Base-by-base conservation (phyloP, 2,329 filamentous ascomycete genomes). In the Pyrenophora graminea region DNA sequence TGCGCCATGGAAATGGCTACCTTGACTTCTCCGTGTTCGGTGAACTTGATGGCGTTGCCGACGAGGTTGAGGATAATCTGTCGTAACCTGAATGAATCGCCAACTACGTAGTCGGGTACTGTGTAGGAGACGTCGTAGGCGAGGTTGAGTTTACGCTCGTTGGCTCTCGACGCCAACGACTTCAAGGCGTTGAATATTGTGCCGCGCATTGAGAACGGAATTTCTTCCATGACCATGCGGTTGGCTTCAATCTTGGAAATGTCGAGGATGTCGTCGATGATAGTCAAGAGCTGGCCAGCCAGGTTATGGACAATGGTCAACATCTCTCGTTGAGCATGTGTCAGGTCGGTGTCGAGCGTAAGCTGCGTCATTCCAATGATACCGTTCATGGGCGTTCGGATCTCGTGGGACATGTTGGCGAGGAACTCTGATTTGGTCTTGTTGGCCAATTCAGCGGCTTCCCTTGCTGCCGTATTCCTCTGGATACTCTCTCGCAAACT, bases 361-460 rank as follows among this genome's bases (percentile, higher is more conserved):
- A 99, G 81, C 73, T 97, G 92, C 2, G 92, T 97, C 93, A 97
- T 97, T 68, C 92, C 92, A 63, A 97, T 96, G 70, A 97, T 97
- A 64, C 92, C 92, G 77, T 97, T 96, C 86, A 96, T 96, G 1
- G 91, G 94, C 31, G 94, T 99, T 71, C 93, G 85, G 64, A 97
- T 97, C 75, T 97, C 93, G 82, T 97, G 93, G 39, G 90, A 96
- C 93, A 97, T 97, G 73, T 99, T 99, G 53, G 94, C 94, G 53
- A 99, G 79, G 79, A 99, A 99, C 70, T 97, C 94, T 8, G 93
- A 97, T 71, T 99, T 99, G 36, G 93, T 97, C 77, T 95, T 93
- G 79, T 97, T 97, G 58, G 94, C 94, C 71, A 97, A 79, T 73
- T 99, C 94, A 66, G 94, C 94, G 39, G 93, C 92, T 75, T 97